These are phyloP conservation scores for Deuterostichococcus epilithicus DNA, from an alignment of 139 green algal species.

Conservation along the genomic window DNA sequence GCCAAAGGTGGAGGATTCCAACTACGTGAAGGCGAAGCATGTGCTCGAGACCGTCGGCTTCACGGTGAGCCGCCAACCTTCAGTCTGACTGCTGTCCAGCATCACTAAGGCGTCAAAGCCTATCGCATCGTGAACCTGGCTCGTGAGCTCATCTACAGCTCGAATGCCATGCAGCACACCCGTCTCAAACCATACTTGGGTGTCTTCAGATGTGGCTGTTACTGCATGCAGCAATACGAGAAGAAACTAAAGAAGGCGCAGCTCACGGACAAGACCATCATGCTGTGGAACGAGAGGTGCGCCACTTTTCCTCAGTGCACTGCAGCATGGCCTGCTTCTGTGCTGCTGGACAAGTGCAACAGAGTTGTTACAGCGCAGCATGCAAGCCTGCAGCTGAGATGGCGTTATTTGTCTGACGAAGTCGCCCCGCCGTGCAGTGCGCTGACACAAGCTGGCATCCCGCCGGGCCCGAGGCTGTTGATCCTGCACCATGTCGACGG, in stretches of 20 bases:
- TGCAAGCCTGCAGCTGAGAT: background rate
- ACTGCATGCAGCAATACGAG: constrained; percentile 78
- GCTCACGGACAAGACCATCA: constrained; percentile 90
- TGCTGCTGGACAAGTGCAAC: background rate
- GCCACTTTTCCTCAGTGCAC: background rate
- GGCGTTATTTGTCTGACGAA: too few species aligned
- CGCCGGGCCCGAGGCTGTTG: constrained; percentile 85
- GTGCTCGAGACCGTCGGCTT: constrained; percentile 85
- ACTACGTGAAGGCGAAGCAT: constrained; percentile 72
- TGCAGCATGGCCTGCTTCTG: background rate
- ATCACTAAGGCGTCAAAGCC: background rate
- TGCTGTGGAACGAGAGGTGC: constrained; percentile 75
- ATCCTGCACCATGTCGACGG: constrained; percentile 90
- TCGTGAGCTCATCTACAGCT: background rate
- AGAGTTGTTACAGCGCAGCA: too few species aligned
- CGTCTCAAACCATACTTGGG: too few species aligned
- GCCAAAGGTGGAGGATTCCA: constrained; percentile 41
- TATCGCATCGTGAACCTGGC: too few species aligned
- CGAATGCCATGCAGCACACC: background rate
- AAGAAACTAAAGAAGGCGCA: constrained; percentile 87
- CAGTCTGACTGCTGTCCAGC: background rate
- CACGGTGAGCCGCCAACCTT: constrained; percentile 22
- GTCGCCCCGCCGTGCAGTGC: constrained; percentile 35
- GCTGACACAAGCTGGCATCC: constrained; percentile 81
- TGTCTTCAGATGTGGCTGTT: background rate